Percentiles rank a stretch among this genome's conserved stretches.
phyloP scores from a whole-genome alignment of 805 yeast species.

The Wickerhamomyces pijperi region DNA sequence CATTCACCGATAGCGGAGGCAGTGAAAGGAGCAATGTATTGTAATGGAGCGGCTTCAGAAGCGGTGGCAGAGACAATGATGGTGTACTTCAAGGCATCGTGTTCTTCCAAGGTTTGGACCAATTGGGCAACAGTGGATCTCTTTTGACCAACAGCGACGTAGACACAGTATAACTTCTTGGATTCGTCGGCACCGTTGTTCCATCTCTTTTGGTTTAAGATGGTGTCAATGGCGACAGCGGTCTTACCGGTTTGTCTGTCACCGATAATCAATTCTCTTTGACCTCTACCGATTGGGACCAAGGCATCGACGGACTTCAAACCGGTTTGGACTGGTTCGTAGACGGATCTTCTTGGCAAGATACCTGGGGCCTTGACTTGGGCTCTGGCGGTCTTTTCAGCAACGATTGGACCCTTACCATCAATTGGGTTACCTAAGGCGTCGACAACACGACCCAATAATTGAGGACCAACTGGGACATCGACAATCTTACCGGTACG shows the following conservation, averaged over 20 bases:
- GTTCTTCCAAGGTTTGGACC: slow-evolving; percentile 96
- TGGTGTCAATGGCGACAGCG: slow-evolving; percentile 97
- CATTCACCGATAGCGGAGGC: slow-evolving; percentile 99
- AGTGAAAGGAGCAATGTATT: slow-evolving; percentile 99
- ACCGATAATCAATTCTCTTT: slow-evolving; percentile 99
- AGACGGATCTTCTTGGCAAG: slow-evolving; percentile 96
- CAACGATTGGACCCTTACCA: slow-evolving; percentile 97
- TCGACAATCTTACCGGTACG: slow-evolving; percentile 99
- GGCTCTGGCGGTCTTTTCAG: slow-evolving; percentile 82
- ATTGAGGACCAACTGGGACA: slow-evolving; percentile 96
- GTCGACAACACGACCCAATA: slow-evolving; percentile 98
- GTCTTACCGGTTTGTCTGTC: slow-evolving; percentile 99
- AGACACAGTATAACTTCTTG: slow-evolving; percentile 98
- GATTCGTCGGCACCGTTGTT: slow-evolving; percentile 89
- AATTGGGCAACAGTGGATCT: slow-evolving; percentile 99
- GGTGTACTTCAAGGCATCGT: slow-evolving; percentile 96
- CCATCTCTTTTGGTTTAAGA: slow-evolving; percentile 98
- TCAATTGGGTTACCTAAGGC: slow-evolving; percentile 99
- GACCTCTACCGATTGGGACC: slow-evolving; percentile 99
- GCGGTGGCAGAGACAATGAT: slow-evolving; percentile 99
- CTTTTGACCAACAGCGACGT: slow-evolving; percentile 99
- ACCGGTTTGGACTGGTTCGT: slow-evolving; percentile 99
- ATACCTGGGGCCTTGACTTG: slow-evolving; percentile 99
- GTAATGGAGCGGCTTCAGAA: slow-evolving; percentile 99
- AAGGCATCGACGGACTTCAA: slow-evolving; percentile 97